These are phyloP conservation scores for Exobasidium cylindrosporum DNA, from an alignment of 1,284 basidiomycete species.

Conservation along the genomic window DNA sequence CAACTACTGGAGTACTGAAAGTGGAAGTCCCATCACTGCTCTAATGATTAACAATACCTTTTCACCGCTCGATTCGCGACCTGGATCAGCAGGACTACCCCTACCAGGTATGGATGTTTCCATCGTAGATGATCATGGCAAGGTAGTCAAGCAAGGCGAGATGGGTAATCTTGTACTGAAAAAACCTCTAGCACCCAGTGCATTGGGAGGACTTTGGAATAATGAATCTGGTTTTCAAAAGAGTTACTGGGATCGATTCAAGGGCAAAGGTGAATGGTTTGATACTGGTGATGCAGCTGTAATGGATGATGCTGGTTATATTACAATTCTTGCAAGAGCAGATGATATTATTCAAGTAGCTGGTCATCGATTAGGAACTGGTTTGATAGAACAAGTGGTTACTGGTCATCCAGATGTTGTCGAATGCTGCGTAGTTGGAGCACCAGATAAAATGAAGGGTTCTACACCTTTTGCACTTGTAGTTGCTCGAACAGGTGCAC, in stretches of 20 bases:
- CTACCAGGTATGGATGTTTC: constrained; percentile 50
- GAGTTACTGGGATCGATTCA: constrained; percentile 44
- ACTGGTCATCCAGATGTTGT: constrained; percentile 29
- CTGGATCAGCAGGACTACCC: constrained; percentile 45
- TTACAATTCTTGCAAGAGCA: constrained; percentile 39
- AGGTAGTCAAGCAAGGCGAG: constrained; percentile 30
- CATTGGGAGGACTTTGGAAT: constrained; percentile 47
- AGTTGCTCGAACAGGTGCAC: constrained; percentile 25
- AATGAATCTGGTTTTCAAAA: constrained; percentile 38
- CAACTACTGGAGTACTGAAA: constrained; percentile 51
- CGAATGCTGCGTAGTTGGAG: constrained; percentile 51
- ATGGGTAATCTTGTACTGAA: constrained; percentile 52
- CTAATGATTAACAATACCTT: constrained; percentile 36
- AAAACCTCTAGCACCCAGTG: constrained; percentile 36
- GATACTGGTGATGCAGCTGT: constrained; percentile 50
- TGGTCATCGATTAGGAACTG: constrained; percentile 46
- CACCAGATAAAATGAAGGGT: constrained; percentile 49
- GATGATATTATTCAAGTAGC: constrained; percentile 50
- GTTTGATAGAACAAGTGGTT: constrained; percentile 46
- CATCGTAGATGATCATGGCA: constrained; percentile 50
- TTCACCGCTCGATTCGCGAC: constrained; percentile 27
- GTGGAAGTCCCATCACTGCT: constrained; percentile 45
- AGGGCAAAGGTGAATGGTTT: constrained; percentile 47
- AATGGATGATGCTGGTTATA: constrained; percentile 46
- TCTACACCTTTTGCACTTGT: constrained; percentile 50